Conservation (phyloP, 2,329 filamentous ascomycete genomes). For the Spiromastix sp. region DNA sequence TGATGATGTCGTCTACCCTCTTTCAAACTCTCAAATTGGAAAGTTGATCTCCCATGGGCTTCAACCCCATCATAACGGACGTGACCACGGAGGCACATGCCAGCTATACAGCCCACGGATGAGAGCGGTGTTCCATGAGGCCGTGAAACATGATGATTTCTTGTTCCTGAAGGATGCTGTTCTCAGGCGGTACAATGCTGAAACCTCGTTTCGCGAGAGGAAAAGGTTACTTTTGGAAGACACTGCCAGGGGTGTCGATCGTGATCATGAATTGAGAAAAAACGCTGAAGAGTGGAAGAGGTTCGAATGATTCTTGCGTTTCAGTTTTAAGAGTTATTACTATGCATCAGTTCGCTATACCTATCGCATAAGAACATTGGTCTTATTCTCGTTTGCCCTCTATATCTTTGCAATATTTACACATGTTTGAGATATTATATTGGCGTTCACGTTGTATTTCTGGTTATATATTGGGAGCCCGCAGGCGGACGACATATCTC, state of each 20-base stretch:
- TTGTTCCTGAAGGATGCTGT: constrained; percentile 54
- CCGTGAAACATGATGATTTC: constrained; percentile 57
- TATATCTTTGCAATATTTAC: too few species aligned
- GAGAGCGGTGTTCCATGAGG: constrained; percentile 59
- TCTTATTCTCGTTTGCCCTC: too few species aligned
- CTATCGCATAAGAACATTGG: too few species aligned
- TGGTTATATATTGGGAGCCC: too few species aligned
- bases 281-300: constrained; percentile 42
- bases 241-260: constrained; percentile 48
- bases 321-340: too few species aligned
- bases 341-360: too few species aligned
- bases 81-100: constrained; percentile 44
- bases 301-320: constrained; percentile 42
- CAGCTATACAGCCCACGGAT: constrained; percentile 75
- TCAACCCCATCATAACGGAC: constrained; percentile 44
- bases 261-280: constrained; percentile 36
- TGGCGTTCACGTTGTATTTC: too few species aligned
- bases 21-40: constrained; percentile 33
- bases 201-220: constrained; percentile 49
- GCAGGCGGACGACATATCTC: too few species aligned
- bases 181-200: constrained; percentile 46
- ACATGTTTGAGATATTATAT: too few species aligned
- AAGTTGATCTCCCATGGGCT: constrained; percentile 52
- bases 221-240: constrained; percentile 45
- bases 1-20: constrained; percentile 64